phyloP scores from a whole-genome alignment of 805 yeast species.

The Teunomyces cretensis region DNA sequence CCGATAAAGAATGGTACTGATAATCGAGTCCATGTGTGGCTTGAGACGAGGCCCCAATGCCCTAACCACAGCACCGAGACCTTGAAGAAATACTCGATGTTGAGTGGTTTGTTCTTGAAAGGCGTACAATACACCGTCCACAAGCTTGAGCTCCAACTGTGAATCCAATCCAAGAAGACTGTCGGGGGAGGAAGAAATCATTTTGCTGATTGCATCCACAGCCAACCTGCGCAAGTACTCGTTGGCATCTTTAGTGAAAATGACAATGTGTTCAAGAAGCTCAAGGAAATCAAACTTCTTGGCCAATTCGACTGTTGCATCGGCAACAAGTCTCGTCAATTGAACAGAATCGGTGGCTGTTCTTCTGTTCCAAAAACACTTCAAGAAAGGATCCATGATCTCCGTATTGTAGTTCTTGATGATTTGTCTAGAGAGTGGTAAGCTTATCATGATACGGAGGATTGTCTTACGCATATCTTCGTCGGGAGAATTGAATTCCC shows the following conservation, averaged over 20 bases:
- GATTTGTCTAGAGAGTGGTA: conserved; percentile 62
- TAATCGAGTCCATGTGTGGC: conserved; percentile 71
- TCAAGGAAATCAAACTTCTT: conserved; percentile 63
- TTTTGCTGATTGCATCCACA: conserved; percentile 62
- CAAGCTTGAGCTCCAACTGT: conserved; percentile 59
- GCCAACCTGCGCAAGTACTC: conserved; percentile 80
- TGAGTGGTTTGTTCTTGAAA: conserved; percentile 73
- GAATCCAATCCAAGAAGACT: conserved; percentile 55
- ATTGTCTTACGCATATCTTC: conserved; percentile 83
- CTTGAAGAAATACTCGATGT: conserved; percentile 55
- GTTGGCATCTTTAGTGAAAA: conserved; percentile 73
- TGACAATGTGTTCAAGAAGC: conserved; percentile 56
- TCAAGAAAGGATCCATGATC: conserved; percentile 61
- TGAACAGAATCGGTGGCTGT: conserved; percentile 63
- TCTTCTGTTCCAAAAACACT: conserved; percentile 79
- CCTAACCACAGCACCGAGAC: conserved; percentile 61
- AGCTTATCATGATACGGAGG: conserved; percentile 62
- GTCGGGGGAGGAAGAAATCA: conserved; percentile 40
- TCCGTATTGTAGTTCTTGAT: conserved; percentile 49
- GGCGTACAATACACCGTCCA: conserved; percentile 79
- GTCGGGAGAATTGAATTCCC: conserved; percentile 81
- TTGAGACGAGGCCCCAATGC: conserved; percentile 63
- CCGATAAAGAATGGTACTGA: conserved; percentile 70
- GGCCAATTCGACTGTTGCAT: conserved; percentile 68
- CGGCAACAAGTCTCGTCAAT: conserved; percentile 59